phyloP scores from a whole-genome alignment of 192 early-diverging fungal species.

The Backusella circina region DNA sequence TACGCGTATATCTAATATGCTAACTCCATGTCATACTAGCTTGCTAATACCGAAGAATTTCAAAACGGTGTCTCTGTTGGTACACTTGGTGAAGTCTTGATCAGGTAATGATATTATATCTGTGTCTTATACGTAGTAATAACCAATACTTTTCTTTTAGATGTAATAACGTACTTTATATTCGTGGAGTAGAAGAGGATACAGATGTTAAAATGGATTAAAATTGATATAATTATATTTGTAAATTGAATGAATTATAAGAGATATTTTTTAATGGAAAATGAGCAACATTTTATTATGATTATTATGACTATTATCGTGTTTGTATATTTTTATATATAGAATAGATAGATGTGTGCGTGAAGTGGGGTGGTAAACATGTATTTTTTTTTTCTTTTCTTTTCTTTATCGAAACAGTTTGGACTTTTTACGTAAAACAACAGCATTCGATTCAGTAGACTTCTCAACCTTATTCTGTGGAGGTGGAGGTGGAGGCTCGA shows the following conservation, averaged over 20 bases:
- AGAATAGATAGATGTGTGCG: not conserved
- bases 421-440: not conserved
- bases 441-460: not conserved
- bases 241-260: not conserved
- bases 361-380: not conserved
- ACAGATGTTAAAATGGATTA: constrained; percentile 19
- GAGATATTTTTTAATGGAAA: not conserved
- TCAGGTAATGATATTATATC: constrained; percentile 49
- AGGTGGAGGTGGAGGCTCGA: not conserved
- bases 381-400: not conserved
- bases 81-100: constrained; percentile 87
- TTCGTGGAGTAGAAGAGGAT: constrained; percentile 66
- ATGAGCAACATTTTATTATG: not conserved
- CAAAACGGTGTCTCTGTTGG: constrained; percentile 89
- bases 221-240: not conserved
- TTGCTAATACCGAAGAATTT: constrained; percentile 93
- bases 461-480: not conserved
- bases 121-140: not conserved
- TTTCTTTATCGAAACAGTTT: not conserved
- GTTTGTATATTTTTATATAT: not conserved
- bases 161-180: constrained; percentile 85
- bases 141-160: constrained; percentile 31
- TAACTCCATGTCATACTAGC: constrained; percentile 45
- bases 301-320: not conserved
- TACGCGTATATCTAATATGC: not conserved